Base-by-base conservation (phyloP, 306 rosid genomes). In the Abrus precatorius region DNA sequence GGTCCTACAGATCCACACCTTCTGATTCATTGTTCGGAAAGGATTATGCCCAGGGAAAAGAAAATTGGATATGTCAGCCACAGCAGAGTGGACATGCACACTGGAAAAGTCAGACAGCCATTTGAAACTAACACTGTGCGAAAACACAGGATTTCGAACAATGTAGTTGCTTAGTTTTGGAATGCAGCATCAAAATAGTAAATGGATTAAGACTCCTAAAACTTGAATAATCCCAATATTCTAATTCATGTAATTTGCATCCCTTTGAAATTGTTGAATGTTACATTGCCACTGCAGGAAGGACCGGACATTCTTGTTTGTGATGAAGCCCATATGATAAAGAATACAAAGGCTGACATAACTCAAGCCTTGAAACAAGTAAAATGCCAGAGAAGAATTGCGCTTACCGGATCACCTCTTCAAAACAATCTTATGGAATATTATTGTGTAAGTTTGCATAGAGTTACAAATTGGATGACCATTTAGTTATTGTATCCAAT, bases 371-470 rank as follows among this genome's bases (percentile, higher is more conserved):
- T 95, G 88, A 95, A 95, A 83, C 97, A 91, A 89, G 99, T 95
- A 69, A 93, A 88, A 88, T 87, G 94, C 91, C 99, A 95, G 84
- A 89, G 99, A 85, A 88, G 99, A 85, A 93, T 95, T 84, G 99
- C 99, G 0, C 84, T 95, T 82, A 95, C 99, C 60, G 99, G 99
- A 78, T 95, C 99, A 10, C 99, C 99, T 41, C 94, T 95, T 67
- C 99, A 95, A 87, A 95, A 95, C 89, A 95, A 95, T 86, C 97
- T 95, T 80, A 95, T 95, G 99, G 99, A 95, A 82, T 95, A 95
- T 87, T 95, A 91, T 81, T 95, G 99, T 77, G 99, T 95, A 87
- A 83, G 99, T 89, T 84, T 45, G 13, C 29, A 5, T 40, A 33
- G 55, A 52, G 80, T 70, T 66, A 56, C 20, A 73, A 66, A 80